phyloP scores from a whole-genome alignment of 208 protist species.

The Trichomonas vaginalis region DNA sequence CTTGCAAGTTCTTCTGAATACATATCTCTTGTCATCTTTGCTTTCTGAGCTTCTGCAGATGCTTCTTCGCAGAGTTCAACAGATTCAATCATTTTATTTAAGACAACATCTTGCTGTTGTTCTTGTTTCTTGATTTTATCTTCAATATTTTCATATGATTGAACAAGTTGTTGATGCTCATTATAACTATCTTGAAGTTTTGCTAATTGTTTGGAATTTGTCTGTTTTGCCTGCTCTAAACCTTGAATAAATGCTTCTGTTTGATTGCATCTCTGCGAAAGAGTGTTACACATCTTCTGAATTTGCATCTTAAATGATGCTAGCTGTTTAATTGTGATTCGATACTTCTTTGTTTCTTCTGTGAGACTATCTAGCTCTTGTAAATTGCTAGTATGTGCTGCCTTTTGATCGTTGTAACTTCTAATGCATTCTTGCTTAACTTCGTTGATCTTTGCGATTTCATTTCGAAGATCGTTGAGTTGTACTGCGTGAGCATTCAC shows the following conservation, averaged over 20 bases:
- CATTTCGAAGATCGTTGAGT: not conserved
- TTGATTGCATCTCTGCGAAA: not conserved
- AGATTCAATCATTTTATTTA: conserved; percentile 15
- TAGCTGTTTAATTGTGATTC: not conserved
- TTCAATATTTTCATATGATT: not conserved
- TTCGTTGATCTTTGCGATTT: not conserved
- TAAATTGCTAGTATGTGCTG: not conserved
- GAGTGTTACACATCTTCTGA: not conserved
- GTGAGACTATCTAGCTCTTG: not conserved
- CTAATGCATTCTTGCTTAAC: not conserved
- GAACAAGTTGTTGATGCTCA: not conserved
- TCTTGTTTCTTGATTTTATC: not conserved
- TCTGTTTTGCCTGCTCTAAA: not conserved
- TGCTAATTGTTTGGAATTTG: not conserved
- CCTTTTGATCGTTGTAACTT: not conserved
- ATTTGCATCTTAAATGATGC: not conserved
- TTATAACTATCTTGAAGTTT: not conserved
- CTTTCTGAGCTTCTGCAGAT: not conserved
- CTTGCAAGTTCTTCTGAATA: not conserved
- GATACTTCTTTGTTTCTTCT: not conserved
- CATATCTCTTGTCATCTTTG: not conserved
- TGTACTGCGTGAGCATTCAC: not conserved
- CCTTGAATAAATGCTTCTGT: not conserved
- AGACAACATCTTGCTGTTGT: not conserved
- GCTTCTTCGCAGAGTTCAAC: not conserved